Percentiles rank a stretch among this genome's conserved stretches.
Evolutionary conservation across 1,284 basidiomycete species (phyloP).

Genomic region (Malassezia equina): DNA sequence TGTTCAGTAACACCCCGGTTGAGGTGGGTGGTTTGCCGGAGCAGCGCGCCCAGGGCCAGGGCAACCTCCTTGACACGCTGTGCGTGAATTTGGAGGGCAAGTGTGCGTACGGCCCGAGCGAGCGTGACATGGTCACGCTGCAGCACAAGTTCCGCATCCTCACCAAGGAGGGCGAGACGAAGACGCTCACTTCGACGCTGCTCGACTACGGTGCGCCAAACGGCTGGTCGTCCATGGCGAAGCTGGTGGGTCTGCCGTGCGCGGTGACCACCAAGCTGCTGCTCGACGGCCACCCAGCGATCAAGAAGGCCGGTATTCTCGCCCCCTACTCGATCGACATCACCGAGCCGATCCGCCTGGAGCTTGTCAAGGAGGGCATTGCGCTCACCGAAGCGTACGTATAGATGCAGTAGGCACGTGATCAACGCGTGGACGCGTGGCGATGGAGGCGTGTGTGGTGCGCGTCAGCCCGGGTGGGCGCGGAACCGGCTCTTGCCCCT

Average conservation of each 20-base stretch:
- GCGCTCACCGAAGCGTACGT: constrained; percentile 43
- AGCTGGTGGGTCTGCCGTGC: constrained; percentile 83
- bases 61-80: constrained; percentile 85
- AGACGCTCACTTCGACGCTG: constrained; percentile 81
- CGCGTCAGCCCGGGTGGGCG: background rate
- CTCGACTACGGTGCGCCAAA: constrained; percentile 72
- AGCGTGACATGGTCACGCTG: constrained; percentile 91
- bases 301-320: constrained; percentile 60
- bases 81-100: constrained; percentile 80
- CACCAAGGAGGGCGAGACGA: constrained; percentile 54
- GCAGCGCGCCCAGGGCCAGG: constrained; percentile 60
- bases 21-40: constrained; percentile 37
- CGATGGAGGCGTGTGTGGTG: constrained; percentile 8
- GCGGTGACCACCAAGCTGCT: constrained; percentile 70
- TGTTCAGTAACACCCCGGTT: constrained; percentile 61
- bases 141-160: constrained; percentile 64
- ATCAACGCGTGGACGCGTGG: constrained; percentile 10
- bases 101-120: constrained; percentile 81
- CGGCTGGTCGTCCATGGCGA: constrained; percentile 89
- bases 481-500: background rate
- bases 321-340: constrained; percentile 74
- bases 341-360: constrained; percentile 42
- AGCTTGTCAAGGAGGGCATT: constrained; percentile 46
- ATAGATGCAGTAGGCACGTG: constrained; percentile 17
- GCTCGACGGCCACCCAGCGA: constrained; percentile 56